Conservation (phyloP, 2,329 filamentous ascomycete species). For the Aspergillus clavatus region DNA sequence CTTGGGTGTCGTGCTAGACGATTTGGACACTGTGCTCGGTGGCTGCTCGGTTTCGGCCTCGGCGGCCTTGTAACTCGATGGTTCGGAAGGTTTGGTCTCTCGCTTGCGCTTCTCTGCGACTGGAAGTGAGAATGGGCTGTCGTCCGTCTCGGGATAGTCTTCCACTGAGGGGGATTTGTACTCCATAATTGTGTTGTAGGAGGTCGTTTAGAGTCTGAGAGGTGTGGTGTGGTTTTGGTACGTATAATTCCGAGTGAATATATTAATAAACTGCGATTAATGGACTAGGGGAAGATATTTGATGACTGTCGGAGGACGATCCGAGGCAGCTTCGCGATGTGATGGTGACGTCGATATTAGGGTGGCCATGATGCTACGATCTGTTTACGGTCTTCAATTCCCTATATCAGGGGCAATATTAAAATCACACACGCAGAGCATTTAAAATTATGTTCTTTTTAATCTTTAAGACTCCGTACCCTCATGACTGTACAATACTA, state of each 20-base stretch:
- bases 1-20: neutral
- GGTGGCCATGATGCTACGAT: conserved; percentile 2
- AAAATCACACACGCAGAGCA: too few relatives aligned
- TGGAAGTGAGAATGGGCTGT: conserved; percentile 5
- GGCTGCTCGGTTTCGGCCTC: conserved; percentile 9
- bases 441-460: too few relatives aligned
- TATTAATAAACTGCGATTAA: neutral
- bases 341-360: conserved; percentile 7
- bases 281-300: neutral
- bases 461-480: too few relatives aligned
- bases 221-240: too few relatives aligned
- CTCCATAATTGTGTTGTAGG: conserved; percentile 16
- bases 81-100: conserved; percentile 1
- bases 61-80: neutral
- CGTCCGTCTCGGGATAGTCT: conserved; percentile 16
- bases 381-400: neutral
- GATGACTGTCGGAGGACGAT: neutral
- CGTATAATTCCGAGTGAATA: neutral
- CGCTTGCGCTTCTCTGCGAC: conserved; percentile 16
- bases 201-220: too few relatives aligned
- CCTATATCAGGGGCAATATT: neutral
- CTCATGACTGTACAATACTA: neutral
- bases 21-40: conserved; percentile 12
- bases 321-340: neutral
- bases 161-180: conserved; percentile 19